Base-by-base conservation (phyloP, 805 yeast genomes). In the Ogataea nakhonphanomensis region DNA sequence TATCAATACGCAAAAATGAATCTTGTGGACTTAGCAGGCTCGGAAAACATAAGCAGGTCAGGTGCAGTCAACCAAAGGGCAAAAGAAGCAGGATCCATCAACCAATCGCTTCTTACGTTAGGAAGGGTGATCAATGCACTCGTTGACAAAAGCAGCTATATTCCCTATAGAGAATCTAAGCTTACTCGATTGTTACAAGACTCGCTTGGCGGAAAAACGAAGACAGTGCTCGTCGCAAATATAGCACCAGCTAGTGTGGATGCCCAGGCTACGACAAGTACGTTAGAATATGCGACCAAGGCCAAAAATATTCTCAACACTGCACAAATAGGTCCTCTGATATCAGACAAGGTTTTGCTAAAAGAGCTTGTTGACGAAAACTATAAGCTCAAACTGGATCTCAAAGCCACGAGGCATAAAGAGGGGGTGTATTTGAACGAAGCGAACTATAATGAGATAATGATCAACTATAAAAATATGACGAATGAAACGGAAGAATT, bases 11-110 rank as follows among this genome's bases (percentile, higher is more conserved):
- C 67, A 6, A 64, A 65, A 40, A 50, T 64, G 59, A 87, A 89
- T 56, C 66, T 89, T 15, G 98, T 91, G 5, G 98, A 91, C 65
- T 70, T 91, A 48, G 99, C 98, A 0, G 98, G 99, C 0, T 85
- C 95, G 5, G 99, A 91, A 59, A 90, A 90, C 58, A 82, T 91
- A 39, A 76, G 70, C 48, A 70, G 88, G 53, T 85, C 96, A 0
- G 99, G 99, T 3, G 96, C 97, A 0, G 71, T 78, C 17, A 80
- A 84, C 50, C 83, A 79, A 57, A 71, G 96, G 31, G 96, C 96
- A 0, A 80, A 88, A 50, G 99, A 91, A 57, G 96, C 97, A 0
- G 97, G 96, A 0, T 78, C 87, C 13, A 90, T 90, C 36, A 91
- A 91, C 61, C 95, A 88, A 61, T 83, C 95, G 60, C 67, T 91